Percentiles rank a stretch among this genome's conserved stretches.
phyloP scores from a whole-genome alignment of 805 yeast species.

The Millerago galiae region DNA sequence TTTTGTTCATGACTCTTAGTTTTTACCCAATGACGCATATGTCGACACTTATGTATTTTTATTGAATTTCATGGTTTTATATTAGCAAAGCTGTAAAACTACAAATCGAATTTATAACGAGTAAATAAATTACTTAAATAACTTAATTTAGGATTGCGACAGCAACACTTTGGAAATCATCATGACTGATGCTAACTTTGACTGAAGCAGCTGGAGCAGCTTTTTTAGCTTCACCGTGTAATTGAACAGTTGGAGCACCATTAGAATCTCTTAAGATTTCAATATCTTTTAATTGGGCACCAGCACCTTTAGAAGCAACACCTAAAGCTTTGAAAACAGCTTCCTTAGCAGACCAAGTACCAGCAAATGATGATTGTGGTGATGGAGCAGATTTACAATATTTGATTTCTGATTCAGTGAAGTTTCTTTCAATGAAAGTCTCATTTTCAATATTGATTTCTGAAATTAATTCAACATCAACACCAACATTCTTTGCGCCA shows the following conservation, averaged over 20 bases:
- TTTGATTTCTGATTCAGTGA: slow-evolving; percentile 70
- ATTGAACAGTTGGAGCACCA: slow-evolving; percentile 72
- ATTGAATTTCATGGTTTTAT: no score
- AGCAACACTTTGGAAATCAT: slow-evolving; percentile 95
- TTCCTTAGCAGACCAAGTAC: slow-evolving; percentile 99
- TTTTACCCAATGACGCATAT: no score
- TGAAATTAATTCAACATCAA: slow-evolving; percentile 87
- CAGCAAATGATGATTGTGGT: slow-evolving; percentile 88
- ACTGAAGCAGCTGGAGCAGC: slow-evolving; percentile 71
- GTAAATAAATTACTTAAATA: background rate
- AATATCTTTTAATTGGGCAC: slow-evolving; percentile 87
- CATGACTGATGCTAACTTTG: slow-evolving; percentile 90
- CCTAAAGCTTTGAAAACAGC: slow-evolving; percentile 96
- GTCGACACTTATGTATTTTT: no score
- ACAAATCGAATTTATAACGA: background rate
- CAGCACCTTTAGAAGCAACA: slow-evolving; percentile 86
- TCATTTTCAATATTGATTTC: slow-evolving; percentile 82
- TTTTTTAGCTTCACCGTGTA: slow-evolving; percentile 68
- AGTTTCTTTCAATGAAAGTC: slow-evolving; percentile 88
- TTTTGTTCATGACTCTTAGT: no score
- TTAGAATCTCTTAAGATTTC: slow-evolving; percentile 66
- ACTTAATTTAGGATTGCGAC: slow-evolving; percentile 61
- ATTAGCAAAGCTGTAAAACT: background rate
- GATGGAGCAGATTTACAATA: slow-evolving; percentile 73
- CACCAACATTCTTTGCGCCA: slow-evolving; percentile 72